These are phyloP conservation scores for Botrytis squamosa DNA, from an alignment of 2,329 filamentous ascomycete genomes.

Conservation along the genomic window DNA sequence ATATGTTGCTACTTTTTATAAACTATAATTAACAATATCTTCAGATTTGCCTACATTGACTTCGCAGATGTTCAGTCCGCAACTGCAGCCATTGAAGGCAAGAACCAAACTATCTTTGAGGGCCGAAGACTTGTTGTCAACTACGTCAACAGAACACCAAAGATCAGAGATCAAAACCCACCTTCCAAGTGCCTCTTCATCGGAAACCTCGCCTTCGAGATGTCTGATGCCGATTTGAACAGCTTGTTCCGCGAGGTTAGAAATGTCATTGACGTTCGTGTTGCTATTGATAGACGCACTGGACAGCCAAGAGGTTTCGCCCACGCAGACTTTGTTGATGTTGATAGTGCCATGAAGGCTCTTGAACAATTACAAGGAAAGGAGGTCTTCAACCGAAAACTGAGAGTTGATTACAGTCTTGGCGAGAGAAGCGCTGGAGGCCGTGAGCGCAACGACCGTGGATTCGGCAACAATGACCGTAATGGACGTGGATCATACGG, in stretches of 20 bases:
- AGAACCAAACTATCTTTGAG: slow-evolving; percentile 60
- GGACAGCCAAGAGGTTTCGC: slow-evolving; percentile 82
- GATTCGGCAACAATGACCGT: neutral
- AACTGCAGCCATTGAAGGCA: slow-evolving; percentile 53
- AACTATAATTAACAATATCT: slow-evolving; percentile 8
- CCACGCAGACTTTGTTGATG: slow-evolving; percentile 74
- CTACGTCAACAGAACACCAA: slow-evolving; percentile 43
- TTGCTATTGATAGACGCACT: slow-evolving; percentile 77
- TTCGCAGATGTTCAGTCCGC: slow-evolving; percentile 56
- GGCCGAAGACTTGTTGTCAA: slow-evolving; percentile 64
- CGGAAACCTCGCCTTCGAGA: slow-evolving; percentile 83
- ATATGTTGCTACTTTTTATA: slow-evolving; percentile 12
- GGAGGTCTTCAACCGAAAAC: slow-evolving; percentile 61
- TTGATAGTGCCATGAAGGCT: slow-evolving; percentile 63
- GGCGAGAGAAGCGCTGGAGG: slow-evolving; percentile 15
- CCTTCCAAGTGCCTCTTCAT: slow-evolving; percentile 72
- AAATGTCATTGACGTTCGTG: slow-evolving; percentile 72
- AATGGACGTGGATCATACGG: neutral
- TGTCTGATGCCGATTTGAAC: slow-evolving; percentile 80
- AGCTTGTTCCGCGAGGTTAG: slow-evolving; percentile 68
- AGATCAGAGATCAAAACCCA: slow-evolving; percentile 37
- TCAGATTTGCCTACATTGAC: slow-evolving; percentile 65
- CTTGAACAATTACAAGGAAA: slow-evolving; percentile 55
- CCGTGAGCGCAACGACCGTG: neutral
- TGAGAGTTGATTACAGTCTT: slow-evolving; percentile 62